Evolutionary conservation across 768 basidiomycete species (phyloP).

Genomic region (Serendipita sp.): DNA sequence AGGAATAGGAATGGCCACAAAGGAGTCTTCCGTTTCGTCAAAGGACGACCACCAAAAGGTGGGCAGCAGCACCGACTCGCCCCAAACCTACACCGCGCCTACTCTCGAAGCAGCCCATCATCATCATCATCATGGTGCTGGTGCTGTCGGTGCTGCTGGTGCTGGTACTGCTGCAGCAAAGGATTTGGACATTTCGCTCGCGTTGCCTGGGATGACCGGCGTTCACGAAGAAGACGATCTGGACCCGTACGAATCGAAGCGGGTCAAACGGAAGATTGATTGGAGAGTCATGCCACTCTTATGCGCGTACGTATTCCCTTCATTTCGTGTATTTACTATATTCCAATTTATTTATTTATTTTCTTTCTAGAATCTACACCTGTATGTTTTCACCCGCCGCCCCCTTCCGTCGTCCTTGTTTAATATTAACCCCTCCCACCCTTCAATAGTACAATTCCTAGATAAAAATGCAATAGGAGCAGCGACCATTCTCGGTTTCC

Average conservation of each 20-base stretch:
- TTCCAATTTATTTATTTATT: background rate
- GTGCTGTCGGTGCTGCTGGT: too few species aligned
- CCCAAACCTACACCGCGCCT: too few species aligned
- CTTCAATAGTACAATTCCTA: background rate
- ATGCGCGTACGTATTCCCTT: background rate
- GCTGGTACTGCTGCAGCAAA: background rate
- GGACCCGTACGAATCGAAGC: background rate
- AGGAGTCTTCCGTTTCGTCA: too few species aligned
- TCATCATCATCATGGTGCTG: too few species aligned
- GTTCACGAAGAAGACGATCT: background rate
- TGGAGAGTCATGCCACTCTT: background rate
- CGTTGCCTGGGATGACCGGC: background rate
- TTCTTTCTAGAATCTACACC: background rate
- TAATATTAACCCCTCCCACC: background rate
- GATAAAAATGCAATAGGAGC: background rate
- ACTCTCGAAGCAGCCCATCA: too few species aligned
- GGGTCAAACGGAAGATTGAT: background rate
- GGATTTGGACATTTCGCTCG: background rate
- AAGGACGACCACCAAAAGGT: too few species aligned
- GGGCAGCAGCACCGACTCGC: too few species aligned
- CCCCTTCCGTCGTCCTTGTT: too few species aligned
- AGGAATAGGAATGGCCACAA: too few species aligned
- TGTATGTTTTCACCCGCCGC: background rate
- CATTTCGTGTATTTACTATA: background rate
- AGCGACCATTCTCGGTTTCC: background rate